Base-by-base conservation (phyloP, 2,329 filamentous ascomycete genomes). In the Aspergillus calidoustus region DNA sequence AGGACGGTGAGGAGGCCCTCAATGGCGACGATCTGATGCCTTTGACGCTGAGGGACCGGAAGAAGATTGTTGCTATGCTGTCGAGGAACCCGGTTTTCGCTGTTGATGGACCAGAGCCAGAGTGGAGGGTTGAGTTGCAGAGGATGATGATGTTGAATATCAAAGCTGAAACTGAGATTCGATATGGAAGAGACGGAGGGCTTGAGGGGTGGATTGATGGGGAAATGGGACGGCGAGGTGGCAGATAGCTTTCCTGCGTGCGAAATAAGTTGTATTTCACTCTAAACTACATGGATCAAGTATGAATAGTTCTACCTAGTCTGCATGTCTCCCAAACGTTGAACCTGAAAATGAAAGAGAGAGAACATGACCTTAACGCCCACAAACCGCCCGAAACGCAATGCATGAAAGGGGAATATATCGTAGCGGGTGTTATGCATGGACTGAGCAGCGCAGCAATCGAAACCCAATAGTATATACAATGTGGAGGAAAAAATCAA, bases 81-180 rank as follows among this genome's bases (percentile, higher is more conserved):
- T 76, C 76, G 25, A 75, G 71, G 23, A 78, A 71, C 43, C 74
- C 80, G 19, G 67, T 80, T 1, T 81, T 80, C 67, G 73, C 73
- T 3, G 80, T 79, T 52, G 70, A 78, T 60, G 81, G 81, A 0
- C 72, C 76, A 0, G 80, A 85, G 60, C 67, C 66, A 7, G 75
- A 75, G 34, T 83, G 81, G 80, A 79, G 81, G 49, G 69, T 70
- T 13, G 84, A 88, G 69, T 67, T 89, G 65, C 87, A 88, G 71
- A 72, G 73, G 3, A 88, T 89, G 86, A 77, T 89, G 31, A 82
- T 88, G 80, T 68, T 88, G 60, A 86, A 87, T 65, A 64, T 84
- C 50, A 89, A 89, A 69, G 86, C 84, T 7, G 87, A 89, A 69
- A 84, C 87, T 66, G 86, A 89, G 71, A 76, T 83, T 25, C 65